Evolutionary conservation across 805 yeast species (phyloP).

Genomic region (Metschnikowia shivogae): DNA sequence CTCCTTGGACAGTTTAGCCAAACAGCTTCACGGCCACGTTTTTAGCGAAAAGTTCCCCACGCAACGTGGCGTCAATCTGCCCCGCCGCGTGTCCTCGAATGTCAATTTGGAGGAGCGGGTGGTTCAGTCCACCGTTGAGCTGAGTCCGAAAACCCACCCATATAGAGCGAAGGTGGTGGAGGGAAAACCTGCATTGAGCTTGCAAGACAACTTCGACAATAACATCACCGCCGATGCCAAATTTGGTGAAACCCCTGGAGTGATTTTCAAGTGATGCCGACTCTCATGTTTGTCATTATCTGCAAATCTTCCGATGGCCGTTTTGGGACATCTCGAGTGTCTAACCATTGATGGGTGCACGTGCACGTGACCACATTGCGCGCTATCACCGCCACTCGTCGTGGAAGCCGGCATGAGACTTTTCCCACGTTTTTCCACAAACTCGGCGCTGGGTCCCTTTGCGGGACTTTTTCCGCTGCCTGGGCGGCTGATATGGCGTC

Average conservation of each 20-base stretch:
- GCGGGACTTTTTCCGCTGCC: too few species aligned
- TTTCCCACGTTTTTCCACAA: background rate
- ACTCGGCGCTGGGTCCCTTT: background rate
- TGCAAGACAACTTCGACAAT: slow-evolving; percentile 22
- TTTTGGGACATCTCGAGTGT: too few species aligned
- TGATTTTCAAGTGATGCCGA: slow-evolving; percentile 15
- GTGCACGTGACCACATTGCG: too few species aligned
- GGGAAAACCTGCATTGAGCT: slow-evolving; percentile 5
- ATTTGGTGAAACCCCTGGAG: slow-evolving; percentile 15
- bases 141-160: background rate
- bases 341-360: too few species aligned
- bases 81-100: background rate
- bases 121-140: background rate
- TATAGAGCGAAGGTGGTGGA: background rate
- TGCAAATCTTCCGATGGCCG: too few species aligned
- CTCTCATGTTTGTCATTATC: too few species aligned
- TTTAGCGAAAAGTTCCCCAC: slow-evolving; percentile 39
- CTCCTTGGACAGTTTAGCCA: slow-evolving; percentile 37
- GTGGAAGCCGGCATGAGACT: too few species aligned
- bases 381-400: too few species aligned
- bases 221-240: slow-evolving; percentile 13
- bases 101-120: background rate
- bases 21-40: slow-evolving; percentile 32
- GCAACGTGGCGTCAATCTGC: slow-evolving; percentile 21
- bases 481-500: too few species aligned